Base-by-base conservation (phyloP, 1,139 yeast genomes). In the Suhomyces panamericanus region DNA sequence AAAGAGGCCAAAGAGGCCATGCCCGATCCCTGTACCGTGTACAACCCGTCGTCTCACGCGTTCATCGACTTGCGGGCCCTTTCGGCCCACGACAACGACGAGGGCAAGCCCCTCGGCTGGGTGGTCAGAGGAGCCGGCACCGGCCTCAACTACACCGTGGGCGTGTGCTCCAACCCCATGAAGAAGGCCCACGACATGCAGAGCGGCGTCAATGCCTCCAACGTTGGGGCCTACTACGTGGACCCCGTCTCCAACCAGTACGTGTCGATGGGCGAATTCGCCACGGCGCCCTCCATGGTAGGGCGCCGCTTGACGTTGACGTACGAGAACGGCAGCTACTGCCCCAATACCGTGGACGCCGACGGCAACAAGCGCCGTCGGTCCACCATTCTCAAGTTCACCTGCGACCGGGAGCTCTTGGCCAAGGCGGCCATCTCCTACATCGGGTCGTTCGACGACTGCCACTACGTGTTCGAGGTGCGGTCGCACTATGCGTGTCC, bases 401-500 rank as follows among this genome's bases (percentile, higher is more conserved):
- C 85, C 13, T 90, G 96, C 64, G 96, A 89, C 62, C 74, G 87
- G 47, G 93, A 86, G 45, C 78, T 87, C 61, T 64, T 78, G 58
- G 68, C 80, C 12, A 81, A 79, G 53, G 96, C 95, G 0, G 71
- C 79, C 35, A 71, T 89, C 1, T 77, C 88, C 8, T 89, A 77
- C 58, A 75, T 90, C 29, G 95, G 95, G 0, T 80, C 81, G 13
- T 62, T 79, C 32, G 79, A 87, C 62, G 87, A 88, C 49, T 90
- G 97, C 64, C 80, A 86, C 32, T 90, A 86, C 64, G 79, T 85
- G 58, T 90, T 90, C 62, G 96, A 90, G 61, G 89, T 88, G 24
- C 70, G 90, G 53, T 87, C 96, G 4, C 83, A 87, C 41, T 87
- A 85, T 62, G 96, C 96, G 0, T 90, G 97, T 64, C 90, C 96